These are phyloP conservation scores for Rosa hybrid DNA, from an alignment of 331 rosid genomes.

Conservation along the genomic window DNA sequence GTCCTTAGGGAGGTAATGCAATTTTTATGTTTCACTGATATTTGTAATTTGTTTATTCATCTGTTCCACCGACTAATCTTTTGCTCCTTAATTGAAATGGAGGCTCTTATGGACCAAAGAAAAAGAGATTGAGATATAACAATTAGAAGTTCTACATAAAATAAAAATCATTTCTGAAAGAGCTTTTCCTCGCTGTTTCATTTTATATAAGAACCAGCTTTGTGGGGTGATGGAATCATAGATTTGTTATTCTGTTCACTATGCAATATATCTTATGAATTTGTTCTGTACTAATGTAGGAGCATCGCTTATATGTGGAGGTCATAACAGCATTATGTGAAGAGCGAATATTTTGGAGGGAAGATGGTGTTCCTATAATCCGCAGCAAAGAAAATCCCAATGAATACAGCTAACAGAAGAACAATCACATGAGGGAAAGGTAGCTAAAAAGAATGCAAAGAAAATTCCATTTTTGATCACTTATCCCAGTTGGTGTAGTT, in stretches of 20 bases:
- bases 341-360: constrained; percentile 79
- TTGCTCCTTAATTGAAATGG: not conserved
- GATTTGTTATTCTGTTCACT: not conserved
- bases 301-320: constrained; percentile 72
- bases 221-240: not conserved
- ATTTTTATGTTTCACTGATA: not conserved
- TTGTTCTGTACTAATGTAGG: constrained; percentile 38
- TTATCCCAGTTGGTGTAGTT: not conserved
- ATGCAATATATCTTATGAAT: not conserved
- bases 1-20: constrained; percentile 72
- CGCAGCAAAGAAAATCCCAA: constrained; percentile 68
- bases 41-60: not conserved
- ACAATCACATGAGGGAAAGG: not conserved
- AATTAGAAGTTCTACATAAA: not conserved
- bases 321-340: constrained; percentile 72
- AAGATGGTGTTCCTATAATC: constrained; percentile 89
- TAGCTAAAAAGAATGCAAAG: not conserved
- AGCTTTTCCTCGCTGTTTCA: not conserved
- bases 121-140: not conserved
- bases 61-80: not conserved
- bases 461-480: not conserved
- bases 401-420: constrained; percentile 32
- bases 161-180: not conserved
- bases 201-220: not conserved
- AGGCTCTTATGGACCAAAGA: not conserved